Conservation (phyloP, 139 green algal species). For the Axilococcus clingmanii region DNA sequence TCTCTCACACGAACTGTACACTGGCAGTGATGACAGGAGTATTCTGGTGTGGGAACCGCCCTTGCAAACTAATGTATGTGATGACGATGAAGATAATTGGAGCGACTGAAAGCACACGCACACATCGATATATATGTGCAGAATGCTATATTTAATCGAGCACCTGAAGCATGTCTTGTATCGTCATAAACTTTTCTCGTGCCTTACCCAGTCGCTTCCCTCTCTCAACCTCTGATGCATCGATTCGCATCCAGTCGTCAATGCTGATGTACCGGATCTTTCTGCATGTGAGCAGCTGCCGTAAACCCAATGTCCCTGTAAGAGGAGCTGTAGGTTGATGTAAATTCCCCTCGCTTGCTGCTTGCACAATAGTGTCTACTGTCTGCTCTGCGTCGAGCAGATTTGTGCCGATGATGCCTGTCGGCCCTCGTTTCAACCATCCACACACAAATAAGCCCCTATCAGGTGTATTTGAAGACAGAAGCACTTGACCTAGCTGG, state of each 20-base stretch:
- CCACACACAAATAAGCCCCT: slow-evolving; percentile 73
- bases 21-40: slow-evolving; percentile 42
- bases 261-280: slow-evolving; percentile 36
- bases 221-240: slow-evolving; percentile 42
- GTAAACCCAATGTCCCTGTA: slow-evolving; percentile 14
- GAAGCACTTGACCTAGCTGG: slow-evolving; percentile 21
- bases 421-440: slow-evolving; percentile 80
- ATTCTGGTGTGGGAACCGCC: slow-evolving; percentile 56
- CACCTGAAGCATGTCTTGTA: slow-evolving; percentile 61
- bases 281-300: slow-evolving; percentile 27
- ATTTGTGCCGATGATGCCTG: slow-evolving; percentile 90
- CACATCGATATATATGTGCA: too few relatives aligned
- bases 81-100: slow-evolving; percentile 38
- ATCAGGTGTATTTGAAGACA: slow-evolving; percentile 1
- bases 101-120: slow-evolving; percentile 37
- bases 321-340: background rate
- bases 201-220: slow-evolving; percentile 39
- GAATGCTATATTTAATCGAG: slow-evolving; percentile 30
- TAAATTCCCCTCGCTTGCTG: background rate
- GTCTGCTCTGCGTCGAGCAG: slow-evolving; percentile 74
- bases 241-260: slow-evolving; percentile 46
- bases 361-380: slow-evolving; percentile 36
- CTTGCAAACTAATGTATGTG: background rate
- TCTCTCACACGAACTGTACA: slow-evolving; percentile 55
- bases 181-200: slow-evolving; percentile 49